These are phyloP conservation scores for Thuidium tamariscinum DNA, from an alignment of 225 moss, liverwort and hornwort species.

Conservation along the genomic window DNA sequence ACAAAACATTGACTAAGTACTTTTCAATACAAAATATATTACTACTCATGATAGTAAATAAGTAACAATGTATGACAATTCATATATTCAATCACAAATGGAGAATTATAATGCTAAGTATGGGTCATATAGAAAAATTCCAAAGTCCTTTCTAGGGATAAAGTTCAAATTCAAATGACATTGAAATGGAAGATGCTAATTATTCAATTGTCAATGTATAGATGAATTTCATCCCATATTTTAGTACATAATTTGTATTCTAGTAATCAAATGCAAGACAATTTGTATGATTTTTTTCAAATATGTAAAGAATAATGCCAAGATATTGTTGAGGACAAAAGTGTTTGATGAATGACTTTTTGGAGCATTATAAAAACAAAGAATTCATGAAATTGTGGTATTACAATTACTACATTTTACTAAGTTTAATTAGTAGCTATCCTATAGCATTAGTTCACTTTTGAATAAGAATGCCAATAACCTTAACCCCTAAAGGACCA, in stretches of 20 bases:
- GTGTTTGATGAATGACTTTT: neutral
- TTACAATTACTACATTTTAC: accelerated
- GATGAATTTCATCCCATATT: neutral
- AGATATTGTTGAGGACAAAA: accelerated
- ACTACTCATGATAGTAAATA: too few relatives aligned
- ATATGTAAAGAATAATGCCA: accelerated
- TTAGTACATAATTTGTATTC: neutral
- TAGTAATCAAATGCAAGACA: accelerated
- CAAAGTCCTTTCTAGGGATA: too few relatives aligned
- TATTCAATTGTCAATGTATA: neutral
- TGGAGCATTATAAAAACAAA: accelerated
- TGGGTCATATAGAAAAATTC: too few relatives aligned
- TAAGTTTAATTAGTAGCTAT: accelerated
- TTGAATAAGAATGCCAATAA: too few relatives aligned
- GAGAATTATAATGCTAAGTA: too few relatives aligned
- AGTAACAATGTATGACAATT: too few relatives aligned
- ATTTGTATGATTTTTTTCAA: accelerated
- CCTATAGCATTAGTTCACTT: neutral
- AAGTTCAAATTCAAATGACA: too few relatives aligned
- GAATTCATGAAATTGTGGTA: neutral
- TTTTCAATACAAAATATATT: too few relatives aligned
- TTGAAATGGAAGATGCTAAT: neutral
- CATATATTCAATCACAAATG: too few relatives aligned
- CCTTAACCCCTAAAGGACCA: too few relatives aligned
- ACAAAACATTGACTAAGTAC: too few relatives aligned